Base-by-base conservation (phyloP, 768 basidiomycete species). In the Serendipita sp. region DNA sequence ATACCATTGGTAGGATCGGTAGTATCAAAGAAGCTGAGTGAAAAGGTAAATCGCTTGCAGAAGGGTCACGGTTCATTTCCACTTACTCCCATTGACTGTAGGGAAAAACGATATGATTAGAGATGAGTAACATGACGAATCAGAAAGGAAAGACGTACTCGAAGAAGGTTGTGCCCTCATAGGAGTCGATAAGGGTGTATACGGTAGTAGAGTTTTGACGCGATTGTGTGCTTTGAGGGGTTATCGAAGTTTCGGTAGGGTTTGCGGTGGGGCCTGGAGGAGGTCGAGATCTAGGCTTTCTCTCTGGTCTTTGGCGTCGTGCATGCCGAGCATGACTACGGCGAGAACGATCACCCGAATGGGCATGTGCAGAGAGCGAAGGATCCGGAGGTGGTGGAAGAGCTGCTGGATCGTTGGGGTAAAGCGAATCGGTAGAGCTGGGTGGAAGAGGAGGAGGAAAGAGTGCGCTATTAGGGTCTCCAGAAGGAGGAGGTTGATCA, bases 1-100 rank as follows among this genome's bases (percentile, higher is more conserved):
- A 74, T 74, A 16, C 89, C 89, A 67, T 82, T 73, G 0, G 89
- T 90, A 2, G 89, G 89, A 73, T 91, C 89, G 10, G 73, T 13
- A 2, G 68, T 73, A 11, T 77, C 77, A 74, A 82, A 88, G 75
- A 86, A 90, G 36, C 56, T 60, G 34, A 8, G 35, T 13, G 56
- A 60, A 35, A 3, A 28, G 23, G 23, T 32, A 18, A 35, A 48
- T 81, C 68, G 56, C 86, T 88, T 69, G 38, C n/a, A 69, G 28
- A 63, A 65, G 7, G 62, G 10, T 30, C 34, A 66, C 46, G 13
- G 38, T 7, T 13, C 62, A 32, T 44, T 4, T 16, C 45, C 35
- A 15, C 28, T n/a, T 3, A 65, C 34, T 16, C 23, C n/a, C 35
- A 34, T 13, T 41, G 38, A 13, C 38, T 41, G 38, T 13, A 2